Evolutionary conservation across 768 basidiomycete genomes (phyloP).

Genomic region (Collybia mongolica): DNA sequence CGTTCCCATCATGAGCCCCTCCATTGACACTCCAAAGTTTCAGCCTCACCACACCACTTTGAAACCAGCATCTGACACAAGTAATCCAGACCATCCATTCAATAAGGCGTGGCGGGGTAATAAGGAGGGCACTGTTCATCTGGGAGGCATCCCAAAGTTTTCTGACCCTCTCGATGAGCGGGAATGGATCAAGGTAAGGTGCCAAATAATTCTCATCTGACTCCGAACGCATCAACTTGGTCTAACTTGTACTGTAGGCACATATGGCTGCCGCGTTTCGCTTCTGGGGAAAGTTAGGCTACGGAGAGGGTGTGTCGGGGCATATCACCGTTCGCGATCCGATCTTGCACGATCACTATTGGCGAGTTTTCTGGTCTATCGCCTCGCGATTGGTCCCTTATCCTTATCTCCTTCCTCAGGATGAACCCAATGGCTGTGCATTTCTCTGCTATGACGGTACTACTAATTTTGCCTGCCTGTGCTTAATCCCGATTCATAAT

Average conservation of each 20-base stretch:
- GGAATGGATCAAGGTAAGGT: slow-evolving; percentile 24
- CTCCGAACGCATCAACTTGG: no score
- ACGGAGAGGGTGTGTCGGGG: slow-evolving; percentile 47
- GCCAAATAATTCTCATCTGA: not conserved
- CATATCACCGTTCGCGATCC: slow-evolving; percentile 48
- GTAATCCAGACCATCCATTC: slow-evolving; percentile 10
- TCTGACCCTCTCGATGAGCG: slow-evolving; percentile 21
- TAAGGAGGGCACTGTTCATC: slow-evolving; percentile 17
- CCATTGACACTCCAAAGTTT: slow-evolving; percentile 5
- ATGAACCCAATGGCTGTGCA: slow-evolving; percentile 26
- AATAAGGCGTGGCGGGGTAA: slow-evolving; percentile 19
- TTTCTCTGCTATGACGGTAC: slow-evolving; percentile 23
- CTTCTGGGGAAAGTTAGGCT: slow-evolving; percentile 37
- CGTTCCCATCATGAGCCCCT: slow-evolving; percentile 13
- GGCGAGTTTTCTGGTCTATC: slow-evolving; percentile 8
- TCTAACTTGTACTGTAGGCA: slow-evolving; percentile 8
- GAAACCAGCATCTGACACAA: not conserved
- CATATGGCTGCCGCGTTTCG: slow-evolving; percentile 25
- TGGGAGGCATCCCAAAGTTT: slow-evolving; percentile 20
- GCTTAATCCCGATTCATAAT: not conserved
- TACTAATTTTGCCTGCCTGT: not conserved
- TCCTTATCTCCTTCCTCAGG: slow-evolving; percentile 12
- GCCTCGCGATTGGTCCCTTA: not conserved
- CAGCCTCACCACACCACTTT: not conserved
- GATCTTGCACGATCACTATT: slow-evolving; percentile 24